Base-by-base conservation (phyloP, 2,329 filamentous ascomycete species). In the Cytospora mali region DNA sequence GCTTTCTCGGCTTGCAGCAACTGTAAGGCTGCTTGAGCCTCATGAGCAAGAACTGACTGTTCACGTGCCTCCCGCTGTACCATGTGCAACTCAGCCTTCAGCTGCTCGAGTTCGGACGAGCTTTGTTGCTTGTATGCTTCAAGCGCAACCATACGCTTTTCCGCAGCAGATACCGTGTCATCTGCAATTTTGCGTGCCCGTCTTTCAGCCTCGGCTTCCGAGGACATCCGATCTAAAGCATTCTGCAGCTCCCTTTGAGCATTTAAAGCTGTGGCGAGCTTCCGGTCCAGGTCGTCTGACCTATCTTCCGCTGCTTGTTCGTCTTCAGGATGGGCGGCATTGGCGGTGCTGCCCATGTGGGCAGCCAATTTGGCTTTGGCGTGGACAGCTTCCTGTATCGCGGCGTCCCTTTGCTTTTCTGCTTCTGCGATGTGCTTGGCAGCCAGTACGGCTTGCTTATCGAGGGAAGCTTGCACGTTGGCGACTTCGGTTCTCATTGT, bases 371-470 rank as follows among this genome's bases (percentile, higher is more conserved):
- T 97, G 3, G 96, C 93, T 73, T 96, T 97, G 35, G 93, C 92
- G 75, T 98, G 98, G 0, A 95, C 90, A 1, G 95, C 95, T 77
- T 99, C 96, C 69, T 89, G 91, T 59, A 99, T 88, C n/a, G 95
- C 95, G 48, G 90, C 88, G 75, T 99, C 95, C 56, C 96, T 86
- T 78, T 99, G 95, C 73, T 91, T 93, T 74, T 99, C 95, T 1
- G 96, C 90, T 73, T 97, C 93, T 1, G 94, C 93, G 66, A 99
- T 93, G 66, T 94, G 88, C 74, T 90, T 93, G 0, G 93, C 92
- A 10, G 95, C 93, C 61, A 92, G 80, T 9, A 92, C 82, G 14
- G 93, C 91, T 77, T 98, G 95, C 68, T 92, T 88, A 69, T 97
- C 93, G 55, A 99, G 91, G 0, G 93, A 92, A 16, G 82, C 87